Conservation (phyloP, 2,329 filamentous ascomycete genomes). For the Colletotrichum orchidophilum region DNA sequence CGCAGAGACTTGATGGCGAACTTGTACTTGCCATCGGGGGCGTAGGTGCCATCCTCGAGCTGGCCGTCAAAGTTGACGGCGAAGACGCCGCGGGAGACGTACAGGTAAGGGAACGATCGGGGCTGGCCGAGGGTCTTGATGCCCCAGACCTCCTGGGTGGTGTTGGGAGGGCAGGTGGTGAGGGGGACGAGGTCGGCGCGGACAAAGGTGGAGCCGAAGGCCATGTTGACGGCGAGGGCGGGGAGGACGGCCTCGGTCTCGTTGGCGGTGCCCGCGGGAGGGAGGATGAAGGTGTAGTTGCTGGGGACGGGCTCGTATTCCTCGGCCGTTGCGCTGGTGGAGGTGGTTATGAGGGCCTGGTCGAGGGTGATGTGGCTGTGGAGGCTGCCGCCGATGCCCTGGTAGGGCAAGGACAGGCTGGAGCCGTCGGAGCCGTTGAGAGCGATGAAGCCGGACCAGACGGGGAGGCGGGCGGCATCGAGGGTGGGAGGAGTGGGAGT, state of each 20-base stretch:
- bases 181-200: constrained; percentile 56
- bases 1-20: constrained; percentile 58
- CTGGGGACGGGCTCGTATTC: constrained; percentile 38
- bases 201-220: constrained; percentile 56
- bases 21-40: constrained; percentile 59
- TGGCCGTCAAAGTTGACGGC: constrained; percentile 54
- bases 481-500: constrained; percentile 51
- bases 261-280: constrained; percentile 48
- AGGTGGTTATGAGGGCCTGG: constrained; percentile 46
- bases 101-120: constrained; percentile 49
- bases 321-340: constrained; percentile 41
- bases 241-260: constrained; percentile 47
- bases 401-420: constrained; percentile 51
- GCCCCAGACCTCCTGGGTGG: constrained; percentile 46
- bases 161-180: constrained; percentile 39
- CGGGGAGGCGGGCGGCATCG: constrained; percentile 46
- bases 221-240: constrained; percentile 50
- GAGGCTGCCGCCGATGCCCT: constrained; percentile 49
- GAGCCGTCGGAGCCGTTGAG: constrained; percentile 51
- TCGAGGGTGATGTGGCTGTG: constrained; percentile 48
- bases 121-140: constrained; percentile 54
- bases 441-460: constrained; percentile 54
- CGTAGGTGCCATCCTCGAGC: constrained; percentile 57
- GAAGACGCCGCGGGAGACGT: constrained; percentile 43
- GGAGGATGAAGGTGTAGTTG: constrained; percentile 53